Percentiles rank a stretch among this genome's conserved stretches.
Evolutionary conservation across 2,329 filamentous ascomycete species (phyloP).

Genomic region (Hirsutella rhossiliensis): DNA sequence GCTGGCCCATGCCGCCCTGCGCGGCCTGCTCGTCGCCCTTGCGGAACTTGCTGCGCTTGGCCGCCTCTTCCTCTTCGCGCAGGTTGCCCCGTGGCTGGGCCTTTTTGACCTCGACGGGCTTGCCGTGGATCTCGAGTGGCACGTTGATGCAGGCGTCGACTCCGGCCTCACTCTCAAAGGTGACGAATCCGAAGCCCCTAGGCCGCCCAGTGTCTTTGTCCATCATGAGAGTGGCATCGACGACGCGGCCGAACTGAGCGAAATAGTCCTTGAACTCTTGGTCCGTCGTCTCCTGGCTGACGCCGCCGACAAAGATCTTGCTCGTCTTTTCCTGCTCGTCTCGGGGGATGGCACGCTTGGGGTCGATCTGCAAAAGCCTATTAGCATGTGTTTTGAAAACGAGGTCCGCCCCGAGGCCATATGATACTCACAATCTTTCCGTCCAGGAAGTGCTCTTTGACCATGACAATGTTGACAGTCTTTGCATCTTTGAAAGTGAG

Average conservation of each 20-base stretch:
- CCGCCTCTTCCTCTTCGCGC: constrained; percentile 75
- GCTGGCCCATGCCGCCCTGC: constrained; percentile 26
- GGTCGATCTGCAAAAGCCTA: constrained; percentile 61
- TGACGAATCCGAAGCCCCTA: constrained; percentile 94
- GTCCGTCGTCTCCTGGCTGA: constrained; percentile 93
- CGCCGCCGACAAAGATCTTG: constrained; percentile 97
- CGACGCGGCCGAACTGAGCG: constrained; percentile 87
- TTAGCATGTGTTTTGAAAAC: neutral
- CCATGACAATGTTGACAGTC: constrained; percentile 98
- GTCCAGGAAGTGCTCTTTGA: constrained; percentile 96
- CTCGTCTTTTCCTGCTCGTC: constrained; percentile 97
- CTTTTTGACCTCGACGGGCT: constrained; percentile 96
- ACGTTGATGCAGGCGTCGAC: constrained; percentile 82
- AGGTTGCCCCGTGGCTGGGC: constrained; percentile 92
- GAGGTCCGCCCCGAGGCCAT: neutral
- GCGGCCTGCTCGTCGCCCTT: constrained; percentile 36
- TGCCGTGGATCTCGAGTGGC: constrained; percentile 84
- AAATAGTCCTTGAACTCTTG: constrained; percentile 96
- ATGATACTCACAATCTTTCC: constrained; percentile 76
- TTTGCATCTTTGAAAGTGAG: constrained; percentile 96
- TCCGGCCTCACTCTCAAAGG: constrained; percentile 89
- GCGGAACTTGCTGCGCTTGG: constrained; percentile 47
- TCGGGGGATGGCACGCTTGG: constrained; percentile 90
- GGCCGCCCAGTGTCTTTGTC: constrained; percentile 98
- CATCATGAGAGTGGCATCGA: constrained; percentile 99